Evolutionary conservation across 805 yeast genomes (phyloP).

Genomic region (Myxozyma lipomycoides): DNA sequence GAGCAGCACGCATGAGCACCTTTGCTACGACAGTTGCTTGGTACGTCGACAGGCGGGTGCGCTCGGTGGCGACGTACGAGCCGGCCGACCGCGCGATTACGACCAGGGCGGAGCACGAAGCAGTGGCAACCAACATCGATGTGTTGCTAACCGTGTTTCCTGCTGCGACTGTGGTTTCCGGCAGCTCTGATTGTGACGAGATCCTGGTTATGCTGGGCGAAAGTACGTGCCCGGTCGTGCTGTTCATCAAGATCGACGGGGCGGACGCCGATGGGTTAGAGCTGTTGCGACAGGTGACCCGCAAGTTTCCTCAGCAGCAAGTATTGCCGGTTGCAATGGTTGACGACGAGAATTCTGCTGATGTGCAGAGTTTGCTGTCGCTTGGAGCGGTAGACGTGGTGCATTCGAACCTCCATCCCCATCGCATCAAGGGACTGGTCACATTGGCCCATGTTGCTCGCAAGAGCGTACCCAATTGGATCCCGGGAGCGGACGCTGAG

Average conservation of each 20-base stretch:
- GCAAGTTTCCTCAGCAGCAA: not conserved
- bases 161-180: not conserved
- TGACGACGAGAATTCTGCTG: slow-evolving; percentile 16
- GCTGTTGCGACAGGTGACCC: not conserved
- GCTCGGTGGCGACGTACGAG: not conserved
- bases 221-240: slow-evolving; percentile 2
- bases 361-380: slow-evolving; percentile 3
- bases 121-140: slow-evolving; percentile 1
- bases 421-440: slow-evolving; percentile 5
- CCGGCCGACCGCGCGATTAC: not conserved
- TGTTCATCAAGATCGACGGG: slow-evolving; percentile 15
- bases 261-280: not conserved
- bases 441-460: not conserved
- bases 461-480: not conserved
- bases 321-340: slow-evolving; percentile 18
- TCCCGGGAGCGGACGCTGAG: not conserved
- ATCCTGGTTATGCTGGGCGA: not conserved
- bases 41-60: slow-evolving; percentile 9
- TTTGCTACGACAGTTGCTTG: too few relatives aligned
- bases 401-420: not conserved
- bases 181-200: not conserved
- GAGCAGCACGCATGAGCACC: too few relatives aligned
- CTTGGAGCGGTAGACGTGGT: slow-evolving; percentile 23
- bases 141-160: not conserved
- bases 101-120: not conserved